Conservation (phyloP, 2,329 filamentous ascomycete species). For the Aureobasidium subglaciale region DNA sequence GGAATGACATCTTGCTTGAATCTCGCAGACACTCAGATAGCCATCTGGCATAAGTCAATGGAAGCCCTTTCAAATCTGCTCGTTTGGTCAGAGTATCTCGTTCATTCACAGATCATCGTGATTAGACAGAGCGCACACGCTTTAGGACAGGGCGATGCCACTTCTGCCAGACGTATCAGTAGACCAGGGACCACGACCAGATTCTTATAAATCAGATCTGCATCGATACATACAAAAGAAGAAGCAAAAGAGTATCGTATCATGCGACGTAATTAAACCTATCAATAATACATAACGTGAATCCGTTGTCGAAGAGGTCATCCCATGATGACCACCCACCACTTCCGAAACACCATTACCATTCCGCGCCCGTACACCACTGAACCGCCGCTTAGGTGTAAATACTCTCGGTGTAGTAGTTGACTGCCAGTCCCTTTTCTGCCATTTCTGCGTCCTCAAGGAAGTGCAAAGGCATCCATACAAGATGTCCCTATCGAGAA, state of each 20-base stretch:
- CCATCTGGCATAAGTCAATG: neutral
- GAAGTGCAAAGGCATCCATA: conserved; percentile 93
- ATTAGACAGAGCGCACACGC: too few species aligned
- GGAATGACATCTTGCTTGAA: neutral
- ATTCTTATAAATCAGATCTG: neutral
- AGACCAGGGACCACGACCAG: too few species aligned
- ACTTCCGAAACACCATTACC: neutral
- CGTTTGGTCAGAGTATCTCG: too few species aligned
- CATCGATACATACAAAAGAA: neutral
- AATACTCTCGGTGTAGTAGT: conserved; percentile 78
- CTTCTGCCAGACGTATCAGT: too few species aligned
- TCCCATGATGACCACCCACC: neutral
- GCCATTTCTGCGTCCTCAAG: conserved; percentile 81
- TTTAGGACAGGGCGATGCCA: too few species aligned
- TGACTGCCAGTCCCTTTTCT: conserved; percentile 78
- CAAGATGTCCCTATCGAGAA: conserved; percentile 63
- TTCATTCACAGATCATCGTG: too few species aligned
- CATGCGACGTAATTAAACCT: neutral
- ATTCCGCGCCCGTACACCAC: too few species aligned
- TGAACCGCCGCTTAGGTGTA: conserved; percentile 56
- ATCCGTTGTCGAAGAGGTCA: neutral
- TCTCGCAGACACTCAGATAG: too few species aligned
- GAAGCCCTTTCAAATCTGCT: too few species aligned
- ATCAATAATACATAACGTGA: neutral
- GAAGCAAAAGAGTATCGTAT: neutral